These are phyloP conservation scores for Arachnomyces sp. DNA, from an alignment of 2,329 filamentous ascomycete genomes.

Conservation along the genomic window DNA sequence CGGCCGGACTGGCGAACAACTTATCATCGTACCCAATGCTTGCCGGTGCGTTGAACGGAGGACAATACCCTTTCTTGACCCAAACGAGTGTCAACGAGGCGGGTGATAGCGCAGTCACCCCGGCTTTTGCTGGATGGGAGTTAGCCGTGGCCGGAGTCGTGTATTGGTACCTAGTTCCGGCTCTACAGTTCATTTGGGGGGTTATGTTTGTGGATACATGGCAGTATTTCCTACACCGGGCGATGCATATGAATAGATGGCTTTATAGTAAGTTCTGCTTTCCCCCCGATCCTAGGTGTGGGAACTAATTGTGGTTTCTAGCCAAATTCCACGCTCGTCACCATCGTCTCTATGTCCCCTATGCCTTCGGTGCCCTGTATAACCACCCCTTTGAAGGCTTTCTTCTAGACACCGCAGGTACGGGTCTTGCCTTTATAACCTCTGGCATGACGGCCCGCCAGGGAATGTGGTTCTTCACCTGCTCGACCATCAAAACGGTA, in stretches of 20 bases:
- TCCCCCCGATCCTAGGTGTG: not conserved
- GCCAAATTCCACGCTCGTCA: conserved; percentile 89
- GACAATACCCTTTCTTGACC: conserved; percentile 66
- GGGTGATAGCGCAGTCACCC: conserved; percentile 46
- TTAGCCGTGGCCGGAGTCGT: conserved; percentile 63
- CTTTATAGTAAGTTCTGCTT: conserved; percentile 67
- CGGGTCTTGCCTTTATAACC: conserved; percentile 73
- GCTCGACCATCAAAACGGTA: conserved; percentile 89
- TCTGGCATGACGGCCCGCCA: conserved; percentile 78
- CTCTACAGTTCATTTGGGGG: conserved; percentile 66
- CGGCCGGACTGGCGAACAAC: conserved; percentile 65
- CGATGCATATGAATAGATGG: conserved; percentile 97
- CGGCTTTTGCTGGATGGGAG: conserved; percentile 81
- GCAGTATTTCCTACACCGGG: conserved; percentile 95
- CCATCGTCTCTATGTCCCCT: conserved; percentile 94
- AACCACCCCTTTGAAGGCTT: conserved; percentile 95
- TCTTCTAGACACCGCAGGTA: conserved; percentile 81
- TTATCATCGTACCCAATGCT: conserved; percentile 65
- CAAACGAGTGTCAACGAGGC: conserved; percentile 48
- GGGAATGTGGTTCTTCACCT: conserved; percentile 81
- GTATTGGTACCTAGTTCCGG: conserved; percentile 72
- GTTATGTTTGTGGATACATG: conserved; percentile 81
- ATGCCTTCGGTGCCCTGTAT: conserved; percentile 93
- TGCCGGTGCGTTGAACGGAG: conserved; percentile 69
- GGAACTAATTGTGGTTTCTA: conserved; percentile 30